Evolutionary conservation across 257 asterid species (phyloP).

Genomic region (Agastache rugosa): DNA sequence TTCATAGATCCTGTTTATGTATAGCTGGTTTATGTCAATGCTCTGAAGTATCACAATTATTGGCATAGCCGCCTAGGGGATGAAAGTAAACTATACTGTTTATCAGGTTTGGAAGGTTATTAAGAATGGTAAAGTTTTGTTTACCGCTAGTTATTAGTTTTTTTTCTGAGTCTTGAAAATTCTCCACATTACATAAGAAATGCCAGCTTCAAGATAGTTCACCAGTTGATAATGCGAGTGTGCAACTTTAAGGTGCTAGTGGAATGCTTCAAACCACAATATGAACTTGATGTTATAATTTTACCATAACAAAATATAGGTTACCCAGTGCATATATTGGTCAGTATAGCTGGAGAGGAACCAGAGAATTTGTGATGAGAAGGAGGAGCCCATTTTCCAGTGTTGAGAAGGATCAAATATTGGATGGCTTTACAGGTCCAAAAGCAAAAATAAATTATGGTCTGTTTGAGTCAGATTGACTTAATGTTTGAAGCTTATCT

Average conservation of each 20-base stretch:
- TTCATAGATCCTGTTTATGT: constrained; percentile 3
- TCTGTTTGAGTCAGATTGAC: not conserved
- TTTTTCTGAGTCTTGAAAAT: not conserved
- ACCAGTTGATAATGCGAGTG: constrained; percentile 23
- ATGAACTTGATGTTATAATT: not conserved
- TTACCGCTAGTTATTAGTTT: not conserved
- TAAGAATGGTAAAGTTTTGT: constrained; percentile 9
- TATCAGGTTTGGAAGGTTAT: not conserved
- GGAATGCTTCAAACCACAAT: constrained; percentile 15
- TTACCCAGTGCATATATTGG: not conserved
- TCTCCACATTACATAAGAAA: not conserved
- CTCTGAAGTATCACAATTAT: constrained; percentile 18
- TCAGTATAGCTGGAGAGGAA: not conserved
- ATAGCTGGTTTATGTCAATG: not conserved
- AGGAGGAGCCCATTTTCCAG: not conserved
- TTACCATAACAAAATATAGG: not conserved
- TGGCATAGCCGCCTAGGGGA: not conserved
- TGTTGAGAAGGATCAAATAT: not conserved
- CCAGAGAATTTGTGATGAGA: not conserved
- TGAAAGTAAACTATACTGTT: constrained; percentile 4
- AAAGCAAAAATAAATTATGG: not conserved
- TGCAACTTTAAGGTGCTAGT: constrained; percentile 17
- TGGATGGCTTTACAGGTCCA: not conserved
- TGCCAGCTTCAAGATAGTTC: constrained; percentile 17
- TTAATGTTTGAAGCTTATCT: not conserved